Evolutionary conservation across 2,329 filamentous ascomycete genomes (phyloP).

Genomic region (Verticillium albo-atrum): DNA sequence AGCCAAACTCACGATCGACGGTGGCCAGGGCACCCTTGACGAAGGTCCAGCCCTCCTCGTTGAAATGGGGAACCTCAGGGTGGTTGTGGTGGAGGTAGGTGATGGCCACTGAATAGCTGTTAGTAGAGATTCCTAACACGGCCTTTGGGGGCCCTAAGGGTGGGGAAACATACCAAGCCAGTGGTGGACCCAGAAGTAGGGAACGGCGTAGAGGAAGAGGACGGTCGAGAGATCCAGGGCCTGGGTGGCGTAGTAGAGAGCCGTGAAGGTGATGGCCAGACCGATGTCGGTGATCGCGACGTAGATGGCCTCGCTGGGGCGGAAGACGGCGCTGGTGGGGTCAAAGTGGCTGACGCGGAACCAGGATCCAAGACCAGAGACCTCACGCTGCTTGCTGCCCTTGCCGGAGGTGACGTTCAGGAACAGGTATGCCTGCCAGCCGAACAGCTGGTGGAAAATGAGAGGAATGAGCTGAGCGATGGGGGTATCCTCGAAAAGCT

Average conservation of each 20-base stretch:
- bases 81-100: slow-evolving; percentile 74
- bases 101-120: slow-evolving; percentile 53
- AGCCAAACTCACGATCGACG: slow-evolving; percentile 59
- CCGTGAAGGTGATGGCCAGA: slow-evolving; percentile 43
- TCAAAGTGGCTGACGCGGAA: slow-evolving; percentile 54
- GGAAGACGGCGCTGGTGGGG: slow-evolving; percentile 57
- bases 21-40: slow-evolving; percentile 57
- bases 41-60: slow-evolving; percentile 54
- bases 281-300: slow-evolving; percentile 59
- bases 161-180: slow-evolving; percentile 52
- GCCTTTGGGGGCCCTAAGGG: no score
- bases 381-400: slow-evolving; percentile 41
- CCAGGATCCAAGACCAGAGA: slow-evolving; percentile 25
- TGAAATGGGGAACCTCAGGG: slow-evolving; percentile 46
- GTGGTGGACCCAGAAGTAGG: slow-evolving; percentile 68
- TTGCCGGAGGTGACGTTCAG: slow-evolving; percentile 50
- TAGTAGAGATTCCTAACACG: not conserved
- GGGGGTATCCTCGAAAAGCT: slow-evolving; percentile 61
- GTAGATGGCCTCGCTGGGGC: slow-evolving; percentile 48
- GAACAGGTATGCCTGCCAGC: slow-evolving; percentile 61
- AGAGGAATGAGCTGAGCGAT: slow-evolving; percentile 49
- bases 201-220: slow-evolving; percentile 55
- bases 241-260: slow-evolving; percentile 47
- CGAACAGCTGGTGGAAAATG: slow-evolving; percentile 58
- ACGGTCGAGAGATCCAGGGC: slow-evolving; percentile 53